A percentile compares a stretch with the other conserved stretches of the same genome.
These are phyloP conservation scores for Colletotrichum simmondsii DNA, from an alignment of 2,329 filamentous ascomycete genomes.

Conservation along the genomic window DNA sequence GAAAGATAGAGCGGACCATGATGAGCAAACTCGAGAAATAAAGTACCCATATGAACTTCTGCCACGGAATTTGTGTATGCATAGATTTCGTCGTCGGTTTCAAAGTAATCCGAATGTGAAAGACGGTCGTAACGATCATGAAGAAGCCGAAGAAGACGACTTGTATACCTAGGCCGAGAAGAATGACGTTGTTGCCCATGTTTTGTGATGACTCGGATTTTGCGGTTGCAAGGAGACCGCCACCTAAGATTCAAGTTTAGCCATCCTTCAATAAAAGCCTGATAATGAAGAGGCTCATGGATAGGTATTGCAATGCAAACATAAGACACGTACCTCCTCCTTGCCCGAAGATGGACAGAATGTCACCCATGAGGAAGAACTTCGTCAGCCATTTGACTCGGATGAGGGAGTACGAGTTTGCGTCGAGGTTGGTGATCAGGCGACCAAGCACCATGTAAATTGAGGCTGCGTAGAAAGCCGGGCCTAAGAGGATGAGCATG, in stretches of 20 bases:
- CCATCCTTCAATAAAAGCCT: neutral
- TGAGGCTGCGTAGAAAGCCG: conserved; percentile 58
- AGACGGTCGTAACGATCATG: conserved; percentile 56
- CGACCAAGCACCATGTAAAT: conserved; percentile 62
- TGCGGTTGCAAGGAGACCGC: conserved; percentile 31
- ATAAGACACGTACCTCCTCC: conserved; percentile 45
- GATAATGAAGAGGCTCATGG: neutral
- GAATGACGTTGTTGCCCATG: conserved; percentile 58
- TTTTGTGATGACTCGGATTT: conserved; percentile 34
- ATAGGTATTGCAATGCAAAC: neutral
- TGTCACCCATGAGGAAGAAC: conserved; percentile 64
- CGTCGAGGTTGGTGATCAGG: conserved; percentile 50
- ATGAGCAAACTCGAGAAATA: conserved; percentile 35
- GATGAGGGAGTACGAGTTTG: conserved; percentile 45
- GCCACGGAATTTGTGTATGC: conserved; percentile 41
- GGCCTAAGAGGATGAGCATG: conserved; percentile 55
- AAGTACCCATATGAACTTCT: conserved; percentile 40
- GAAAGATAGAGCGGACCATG: conserved; percentile 50
- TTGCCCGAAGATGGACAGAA: conserved; percentile 63
- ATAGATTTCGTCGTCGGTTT: conserved; percentile 25
- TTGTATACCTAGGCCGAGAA: conserved; percentile 64
- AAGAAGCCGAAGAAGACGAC: conserved; percentile 67
- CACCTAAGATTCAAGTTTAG: neutral
- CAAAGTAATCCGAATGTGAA: conserved; percentile 49
- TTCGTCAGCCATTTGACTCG: conserved; percentile 57